These are phyloP conservation scores for Ustilago crameri DNA, from an alignment of 1,284 basidiomycete species.

Conservation along the genomic window DNA sequence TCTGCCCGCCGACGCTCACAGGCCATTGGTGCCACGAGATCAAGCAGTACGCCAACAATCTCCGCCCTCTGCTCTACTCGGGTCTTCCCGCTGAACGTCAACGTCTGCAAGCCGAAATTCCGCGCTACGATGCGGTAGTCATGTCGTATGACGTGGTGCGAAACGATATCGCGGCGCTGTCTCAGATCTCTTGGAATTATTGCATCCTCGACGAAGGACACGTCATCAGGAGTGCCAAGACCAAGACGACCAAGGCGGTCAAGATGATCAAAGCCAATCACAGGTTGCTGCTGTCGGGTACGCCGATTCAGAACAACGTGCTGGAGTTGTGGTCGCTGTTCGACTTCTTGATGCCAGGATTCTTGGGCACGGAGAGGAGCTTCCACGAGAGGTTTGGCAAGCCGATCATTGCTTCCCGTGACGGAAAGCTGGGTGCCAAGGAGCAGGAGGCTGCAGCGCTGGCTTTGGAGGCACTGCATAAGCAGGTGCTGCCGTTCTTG, in stretches of 20 bases:
- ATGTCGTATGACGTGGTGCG: slow-evolving; percentile 97
- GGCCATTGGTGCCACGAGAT: slow-evolving; percentile 99
- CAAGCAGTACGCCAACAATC: slow-evolving; percentile 86
- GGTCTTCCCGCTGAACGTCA: slow-evolving; percentile 89
- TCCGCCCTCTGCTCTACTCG: slow-evolving; percentile 87
- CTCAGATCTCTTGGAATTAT: slow-evolving; percentile 87
- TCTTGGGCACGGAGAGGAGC: slow-evolving; percentile 90
- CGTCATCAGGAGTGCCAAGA: slow-evolving; percentile 98
- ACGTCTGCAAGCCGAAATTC: slow-evolving; percentile 68
- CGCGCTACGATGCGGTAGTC: slow-evolving; percentile 80
- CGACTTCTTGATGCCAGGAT: slow-evolving; percentile 99
- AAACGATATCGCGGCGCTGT: slow-evolving; percentile 86
- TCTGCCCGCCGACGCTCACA: slow-evolving; percentile 93
- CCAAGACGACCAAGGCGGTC: slow-evolving; percentile 95
- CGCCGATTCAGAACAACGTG: slow-evolving; percentile 99
- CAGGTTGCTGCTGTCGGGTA: slow-evolving; percentile 92
- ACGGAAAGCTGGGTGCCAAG: slow-evolving; percentile 86
- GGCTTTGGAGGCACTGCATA: slow-evolving; percentile 94
- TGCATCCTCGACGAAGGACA: slow-evolving; percentile 99
- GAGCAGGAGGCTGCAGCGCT: slow-evolving; percentile 84
- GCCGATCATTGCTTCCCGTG: slow-evolving; percentile 92
- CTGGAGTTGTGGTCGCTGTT: slow-evolving; percentile 98
- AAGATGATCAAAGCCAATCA: slow-evolving; percentile 91
- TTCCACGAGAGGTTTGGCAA: slow-evolving; percentile 97
- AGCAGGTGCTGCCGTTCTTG: slow-evolving; percentile 98